Conservation (phyloP, 2,329 filamentous ascomycete species). For the Claviceps pusilla region DNA sequence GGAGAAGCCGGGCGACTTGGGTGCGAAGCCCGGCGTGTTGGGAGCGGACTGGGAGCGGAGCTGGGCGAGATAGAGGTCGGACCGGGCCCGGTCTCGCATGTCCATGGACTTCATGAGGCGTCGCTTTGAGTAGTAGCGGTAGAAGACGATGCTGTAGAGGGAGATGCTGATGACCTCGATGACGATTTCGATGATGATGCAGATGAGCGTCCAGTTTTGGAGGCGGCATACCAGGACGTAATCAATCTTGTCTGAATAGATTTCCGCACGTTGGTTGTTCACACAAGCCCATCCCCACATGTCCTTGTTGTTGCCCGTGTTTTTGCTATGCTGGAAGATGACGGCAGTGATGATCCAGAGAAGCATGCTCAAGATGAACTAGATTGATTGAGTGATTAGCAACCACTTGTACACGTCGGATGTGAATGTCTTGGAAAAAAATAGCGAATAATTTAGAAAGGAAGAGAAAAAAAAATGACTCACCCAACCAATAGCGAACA, state of each 20-base stretch:
- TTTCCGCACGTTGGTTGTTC: slow-evolving; percentile 62
- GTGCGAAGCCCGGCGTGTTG: slow-evolving; percentile 80
- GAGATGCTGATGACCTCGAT: slow-evolving; percentile 81
- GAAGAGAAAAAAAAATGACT: slow-evolving; percentile 3
- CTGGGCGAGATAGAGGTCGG: slow-evolving; percentile 84
- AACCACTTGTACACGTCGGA: no score
- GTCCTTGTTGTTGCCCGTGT: slow-evolving; percentile 59
- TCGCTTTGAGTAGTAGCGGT: slow-evolving; percentile 93
- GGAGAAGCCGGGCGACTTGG: slow-evolving; percentile 34
- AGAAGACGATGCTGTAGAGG: slow-evolving; percentile 91
- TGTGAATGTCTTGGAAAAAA: no score
- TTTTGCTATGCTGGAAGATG: slow-evolving; percentile 64
- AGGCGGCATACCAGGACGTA: slow-evolving; percentile 87
- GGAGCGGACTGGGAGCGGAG: slow-evolving; percentile 75
- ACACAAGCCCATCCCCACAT: slow-evolving; percentile 98
- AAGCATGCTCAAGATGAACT: slow-evolving; percentile 77
- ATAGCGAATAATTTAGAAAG: background rate
- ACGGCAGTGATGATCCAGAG: slow-evolving; percentile 85
- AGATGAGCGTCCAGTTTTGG: slow-evolving; percentile 87
- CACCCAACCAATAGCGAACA: slow-evolving; percentile 74
- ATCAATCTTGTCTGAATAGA: slow-evolving; percentile 69
- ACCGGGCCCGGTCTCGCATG: slow-evolving; percentile 80
- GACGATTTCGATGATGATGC: slow-evolving; percentile 92
- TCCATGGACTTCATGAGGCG: slow-evolving; percentile 95
- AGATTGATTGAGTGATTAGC: background rate